These are phyloP conservation scores for Torulaspora quercuum DNA, from an alignment of 805 yeast genomes.

Conservation along the genomic window DNA sequence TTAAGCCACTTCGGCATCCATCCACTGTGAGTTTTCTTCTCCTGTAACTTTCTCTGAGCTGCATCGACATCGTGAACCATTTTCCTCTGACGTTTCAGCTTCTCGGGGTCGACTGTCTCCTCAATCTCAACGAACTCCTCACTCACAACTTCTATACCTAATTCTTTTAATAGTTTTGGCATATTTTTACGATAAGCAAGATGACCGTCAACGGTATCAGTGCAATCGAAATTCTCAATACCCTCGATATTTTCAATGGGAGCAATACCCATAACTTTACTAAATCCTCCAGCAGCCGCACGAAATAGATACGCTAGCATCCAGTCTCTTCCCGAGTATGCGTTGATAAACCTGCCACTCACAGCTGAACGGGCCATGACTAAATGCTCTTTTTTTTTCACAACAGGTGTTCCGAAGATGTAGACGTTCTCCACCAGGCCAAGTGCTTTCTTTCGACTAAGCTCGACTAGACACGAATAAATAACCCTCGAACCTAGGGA, in stretches of 20 bases:
- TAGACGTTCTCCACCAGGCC: conserved; percentile 88
- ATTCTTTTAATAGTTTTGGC: conserved; percentile 66
- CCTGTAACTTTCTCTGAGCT: conserved; percentile 60
- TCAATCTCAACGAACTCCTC: conserved; percentile 95
- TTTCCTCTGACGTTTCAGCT: conserved; percentile 76
- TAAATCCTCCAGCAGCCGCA: conserved; percentile 92
- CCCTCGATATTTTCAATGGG: conserved; percentile 62
- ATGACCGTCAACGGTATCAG: conserved; percentile 87
- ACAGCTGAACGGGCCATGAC: conserved; percentile 79
- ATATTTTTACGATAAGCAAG: conserved; percentile 95
- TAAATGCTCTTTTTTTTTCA: conserved; percentile 72
- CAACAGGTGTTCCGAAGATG: conserved; percentile 84
- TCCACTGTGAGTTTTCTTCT: conserved; percentile 38
- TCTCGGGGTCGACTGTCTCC: conserved; percentile 84
- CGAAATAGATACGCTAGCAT: conserved; percentile 89
- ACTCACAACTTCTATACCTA: conserved; percentile 77
- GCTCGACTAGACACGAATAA: conserved; percentile 80
- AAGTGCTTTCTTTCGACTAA: conserved; percentile 78
- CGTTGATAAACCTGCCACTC: conserved; percentile 85
- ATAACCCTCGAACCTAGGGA: conserved; percentile 91
- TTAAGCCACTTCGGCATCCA: conserved; percentile 48
- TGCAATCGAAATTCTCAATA: conserved; percentile 82
- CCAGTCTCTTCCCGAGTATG: conserved; percentile 93
- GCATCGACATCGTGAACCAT: conserved; percentile 82
- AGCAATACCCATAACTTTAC: conserved; percentile 86